These are phyloP conservation scores for Aspergillus neoniger DNA, from an alignment of 2,329 filamentous ascomycete species.

Conservation along the genomic window DNA sequence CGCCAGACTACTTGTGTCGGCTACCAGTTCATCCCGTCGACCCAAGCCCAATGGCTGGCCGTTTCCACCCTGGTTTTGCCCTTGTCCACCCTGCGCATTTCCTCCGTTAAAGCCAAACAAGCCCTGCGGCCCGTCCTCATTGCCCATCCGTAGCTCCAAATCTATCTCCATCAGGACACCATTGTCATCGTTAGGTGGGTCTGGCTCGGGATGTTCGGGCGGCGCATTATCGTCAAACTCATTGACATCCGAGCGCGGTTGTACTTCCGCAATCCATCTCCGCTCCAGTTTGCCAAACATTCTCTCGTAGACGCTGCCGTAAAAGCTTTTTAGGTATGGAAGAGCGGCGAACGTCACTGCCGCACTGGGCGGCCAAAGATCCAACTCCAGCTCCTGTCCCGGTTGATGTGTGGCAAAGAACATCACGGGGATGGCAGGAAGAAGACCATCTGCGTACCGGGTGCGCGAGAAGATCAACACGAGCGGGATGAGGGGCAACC, in stretches of 20 bases:
- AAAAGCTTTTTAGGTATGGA: slow-evolving; percentile 65
- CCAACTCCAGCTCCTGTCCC: slow-evolving; percentile 51
- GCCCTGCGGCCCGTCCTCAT: slow-evolving; percentile 39
- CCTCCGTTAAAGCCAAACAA: slow-evolving; percentile 31
- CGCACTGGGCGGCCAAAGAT: slow-evolving; percentile 67
- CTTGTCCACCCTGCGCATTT: slow-evolving; percentile 24
- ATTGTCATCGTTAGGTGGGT: slow-evolving; percentile 32
- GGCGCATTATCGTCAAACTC: slow-evolving; percentile 37
- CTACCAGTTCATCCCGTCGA: slow-evolving; percentile 51
- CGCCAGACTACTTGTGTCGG: slow-evolving; percentile 58
- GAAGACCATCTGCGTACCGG: slow-evolving; percentile 62
- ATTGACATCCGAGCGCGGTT: slow-evolving; percentile 54
- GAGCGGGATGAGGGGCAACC: slow-evolving; percentile 68
- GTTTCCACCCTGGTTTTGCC: slow-evolving; percentile 26
- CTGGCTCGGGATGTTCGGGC: slow-evolving; percentile 37
- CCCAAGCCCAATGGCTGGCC: slow-evolving; percentile 34
- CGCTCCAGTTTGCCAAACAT: slow-evolving; percentile 60
- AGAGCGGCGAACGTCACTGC: slow-evolving; percentile 66
- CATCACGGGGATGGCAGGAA: slow-evolving; percentile 63
- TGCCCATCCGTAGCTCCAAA: slow-evolving; percentile 53
- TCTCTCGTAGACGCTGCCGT: slow-evolving; percentile 63
- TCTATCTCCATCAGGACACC: slow-evolving; percentile 53
- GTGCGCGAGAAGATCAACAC: slow-evolving; percentile 69
- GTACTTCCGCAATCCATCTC: slow-evolving; percentile 64
- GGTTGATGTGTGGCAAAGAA: slow-evolving; percentile 54